These are phyloP conservation scores for Aspergillus sclerotioniger DNA, from an alignment of 495 filamentous ascomycete genomes.

Conservation along the genomic window DNA sequence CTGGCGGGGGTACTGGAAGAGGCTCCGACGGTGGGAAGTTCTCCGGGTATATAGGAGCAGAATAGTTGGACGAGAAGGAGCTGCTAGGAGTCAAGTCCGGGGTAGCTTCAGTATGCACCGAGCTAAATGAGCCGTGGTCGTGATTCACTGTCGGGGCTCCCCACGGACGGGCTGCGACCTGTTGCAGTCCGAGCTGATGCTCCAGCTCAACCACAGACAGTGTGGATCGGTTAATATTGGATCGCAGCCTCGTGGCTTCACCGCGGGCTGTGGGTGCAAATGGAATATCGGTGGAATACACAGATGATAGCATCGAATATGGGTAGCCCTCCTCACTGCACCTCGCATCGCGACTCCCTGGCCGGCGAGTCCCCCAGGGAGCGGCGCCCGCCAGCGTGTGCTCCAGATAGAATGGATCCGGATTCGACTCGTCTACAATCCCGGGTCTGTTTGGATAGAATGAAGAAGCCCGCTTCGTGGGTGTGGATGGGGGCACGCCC, in stretches of 20 bases:
- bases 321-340: constrained; percentile 33
- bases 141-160: constrained; percentile 26
- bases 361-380: constrained; percentile 27
- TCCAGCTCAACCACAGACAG: constrained; percentile 39
- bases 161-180: constrained; percentile 27
- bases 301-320: constrained; percentile 35
- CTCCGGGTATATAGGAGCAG: constrained; percentile 32
- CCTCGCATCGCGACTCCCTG: constrained; percentile 36
- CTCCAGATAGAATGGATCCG: constrained; percentile 49
- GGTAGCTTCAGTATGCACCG: constrained; percentile 34
- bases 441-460: constrained; percentile 33
- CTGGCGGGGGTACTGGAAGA: constrained; percentile 26
- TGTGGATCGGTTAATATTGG: constrained; percentile 33
- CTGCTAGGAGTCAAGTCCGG: constrained; percentile 47
- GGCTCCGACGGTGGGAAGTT: constrained; percentile 31
- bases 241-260: constrained; percentile 12
- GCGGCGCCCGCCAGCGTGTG: constrained; percentile 33
- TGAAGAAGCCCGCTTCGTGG: constrained; percentile 35
- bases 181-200: constrained; percentile 33
- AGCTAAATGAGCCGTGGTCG: constrained; percentile 41
- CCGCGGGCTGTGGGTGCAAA: constrained; percentile 14
- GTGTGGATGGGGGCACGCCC: constrained; percentile 32
- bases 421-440: constrained; percentile 39
- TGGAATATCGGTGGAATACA: constrained; percentile 25
- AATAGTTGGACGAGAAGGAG: constrained; percentile 46